phyloP scores from a whole-genome alignment of 1,139 yeast genomes.

The Hemisphaericaspora subhashii region DNA sequence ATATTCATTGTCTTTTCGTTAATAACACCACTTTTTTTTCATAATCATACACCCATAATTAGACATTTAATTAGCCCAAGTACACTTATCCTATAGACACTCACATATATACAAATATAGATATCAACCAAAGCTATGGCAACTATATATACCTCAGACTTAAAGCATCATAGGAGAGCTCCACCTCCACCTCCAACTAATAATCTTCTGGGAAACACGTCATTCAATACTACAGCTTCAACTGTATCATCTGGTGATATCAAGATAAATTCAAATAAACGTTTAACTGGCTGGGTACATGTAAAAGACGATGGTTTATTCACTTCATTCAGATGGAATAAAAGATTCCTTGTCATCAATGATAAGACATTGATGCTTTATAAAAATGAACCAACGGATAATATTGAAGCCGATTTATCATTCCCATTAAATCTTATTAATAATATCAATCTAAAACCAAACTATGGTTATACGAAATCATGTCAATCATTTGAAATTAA shows the following conservation, averaged over 20 bases:
- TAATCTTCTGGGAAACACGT: background rate
- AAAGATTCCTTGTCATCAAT: slow-evolving; percentile 73
- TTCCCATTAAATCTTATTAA: slow-evolving; percentile 43
- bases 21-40: too few species aligned
- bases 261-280: slow-evolving; percentile 29
- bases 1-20: too few species aligned
- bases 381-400: slow-evolving; percentile 53
- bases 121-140: slow-evolving; percentile 31
- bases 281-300: slow-evolving; percentile 78
- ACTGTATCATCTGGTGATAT: slow-evolving; percentile 18
- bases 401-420: slow-evolving; percentile 36
- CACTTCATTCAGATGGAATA: slow-evolving; percentile 88
- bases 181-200: slow-evolving; percentile 41
- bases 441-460: slow-evolving; percentile 40
- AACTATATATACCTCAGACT: slow-evolving; percentile 47
- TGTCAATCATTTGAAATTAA: slow-evolving; percentile 76
- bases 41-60: too few species aligned
- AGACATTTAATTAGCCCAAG: too few species aligned
- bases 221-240: slow-evolving; percentile 7
- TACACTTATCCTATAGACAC: background rate
- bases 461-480: slow-evolving; percentile 56
- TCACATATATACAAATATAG: background rate
- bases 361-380: slow-evolving; percentile 76
- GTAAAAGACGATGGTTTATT: slow-evolving; percentile 86
- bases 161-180: slow-evolving; percentile 46